A percentile compares a stretch with the other conserved stretches of the same genome.
These are phyloP conservation scores for Ganoderma lingzhi DNA, from an alignment of 1,284 basidiomycete genomes.

Conservation along the genomic window DNA sequence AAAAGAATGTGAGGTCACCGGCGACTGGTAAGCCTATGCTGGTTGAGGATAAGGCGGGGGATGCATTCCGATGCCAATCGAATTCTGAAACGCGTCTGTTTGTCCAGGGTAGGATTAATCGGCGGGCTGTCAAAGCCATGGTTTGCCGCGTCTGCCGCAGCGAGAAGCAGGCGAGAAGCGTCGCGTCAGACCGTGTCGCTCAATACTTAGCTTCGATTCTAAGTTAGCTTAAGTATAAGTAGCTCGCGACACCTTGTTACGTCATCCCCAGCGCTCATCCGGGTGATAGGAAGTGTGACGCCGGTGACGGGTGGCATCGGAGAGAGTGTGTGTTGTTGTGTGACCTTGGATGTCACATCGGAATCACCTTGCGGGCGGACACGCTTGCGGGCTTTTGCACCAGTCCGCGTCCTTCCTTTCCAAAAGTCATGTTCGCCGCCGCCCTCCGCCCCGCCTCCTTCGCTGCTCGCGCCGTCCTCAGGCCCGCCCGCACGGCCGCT, in stretches of 20 bases:
- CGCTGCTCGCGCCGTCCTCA: conserved; percentile 41
- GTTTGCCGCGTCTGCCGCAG: conserved; percentile 4
- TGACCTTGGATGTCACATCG: conserved; percentile 29
- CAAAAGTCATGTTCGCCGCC: conserved; percentile 51
- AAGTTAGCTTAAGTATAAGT: conserved; percentile 16
- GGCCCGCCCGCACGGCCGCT: conserved; percentile 38
- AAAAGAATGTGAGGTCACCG: conserved; percentile 32
- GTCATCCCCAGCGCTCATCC: conserved; percentile 27
- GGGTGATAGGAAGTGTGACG: conserved; percentile 14
- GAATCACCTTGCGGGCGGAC: conserved; percentile 14
- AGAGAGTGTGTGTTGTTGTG: neutral
- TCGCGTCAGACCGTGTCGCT: conserved; percentile 2
- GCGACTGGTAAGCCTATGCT: conserved; percentile 26
- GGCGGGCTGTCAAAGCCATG: neutral
- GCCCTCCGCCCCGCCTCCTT: conserved; percentile 51
- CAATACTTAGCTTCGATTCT: conserved; percentile 30
- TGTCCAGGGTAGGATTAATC: conserved; percentile 4
- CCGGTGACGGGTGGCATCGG: conserved; percentile 1
- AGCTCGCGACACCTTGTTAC: conserved; percentile 25
- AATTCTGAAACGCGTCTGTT: conserved; percentile 4
- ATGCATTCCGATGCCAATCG: neutral
- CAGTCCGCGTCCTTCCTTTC: conserved; percentile 22
- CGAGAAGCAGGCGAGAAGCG: conserved; percentile 7
- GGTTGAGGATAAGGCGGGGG: conserved; percentile 24
- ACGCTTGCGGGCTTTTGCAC: conserved; percentile 7